phyloP scores from a whole-genome alignment of 2,329 filamentous ascomycete genomes.

The Fusarium sp. region DNA sequence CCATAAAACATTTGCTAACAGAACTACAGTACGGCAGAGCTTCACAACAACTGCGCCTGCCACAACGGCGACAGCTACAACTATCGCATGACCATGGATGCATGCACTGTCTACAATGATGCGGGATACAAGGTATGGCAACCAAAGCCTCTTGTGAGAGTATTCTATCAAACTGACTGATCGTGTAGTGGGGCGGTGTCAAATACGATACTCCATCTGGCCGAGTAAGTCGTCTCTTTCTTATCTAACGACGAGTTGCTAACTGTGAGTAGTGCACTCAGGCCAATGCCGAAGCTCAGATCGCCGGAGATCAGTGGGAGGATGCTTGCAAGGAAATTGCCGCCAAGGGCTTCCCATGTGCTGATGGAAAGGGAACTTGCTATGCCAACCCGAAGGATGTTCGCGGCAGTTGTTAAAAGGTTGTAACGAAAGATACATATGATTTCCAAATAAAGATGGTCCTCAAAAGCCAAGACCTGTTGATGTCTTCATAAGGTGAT shows the following conservation, averaged over 20 bases:
- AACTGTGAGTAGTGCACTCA: conserved; percentile 23
- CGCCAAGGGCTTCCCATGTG: conserved; percentile 29
- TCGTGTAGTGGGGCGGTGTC: conserved; percentile 29
- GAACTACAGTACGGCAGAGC: conserved; percentile 16
- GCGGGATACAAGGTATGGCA: conserved; percentile 20
- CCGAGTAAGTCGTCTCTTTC: conserved; percentile 14
- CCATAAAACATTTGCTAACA: background rate
- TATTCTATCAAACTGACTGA: background rate
- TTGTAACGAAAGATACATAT: background rate
- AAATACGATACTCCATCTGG: conserved; percentile 32
- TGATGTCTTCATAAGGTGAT: background rate
- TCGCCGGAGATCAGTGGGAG: conserved; percentile 44
- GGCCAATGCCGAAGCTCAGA: conserved; percentile 12
- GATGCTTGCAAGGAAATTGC: conserved; percentile 38
- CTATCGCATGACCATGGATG: conserved; percentile 37
- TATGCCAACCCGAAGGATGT: conserved; percentile 25
- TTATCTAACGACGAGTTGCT: background rate
- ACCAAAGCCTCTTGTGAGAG: fast-evolving
- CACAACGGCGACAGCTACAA: conserved; percentile 42
- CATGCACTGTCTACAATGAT: conserved; percentile 35
- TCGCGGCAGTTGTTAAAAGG: conserved; percentile 26
- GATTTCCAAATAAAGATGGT: fast-evolving
- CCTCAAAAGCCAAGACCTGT: background rate
- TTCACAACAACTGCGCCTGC: conserved; percentile 39
- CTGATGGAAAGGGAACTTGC: conserved; percentile 40